phyloP scores from a whole-genome alignment of 164 flowering plant species.

The Annona cherimola region DNA sequence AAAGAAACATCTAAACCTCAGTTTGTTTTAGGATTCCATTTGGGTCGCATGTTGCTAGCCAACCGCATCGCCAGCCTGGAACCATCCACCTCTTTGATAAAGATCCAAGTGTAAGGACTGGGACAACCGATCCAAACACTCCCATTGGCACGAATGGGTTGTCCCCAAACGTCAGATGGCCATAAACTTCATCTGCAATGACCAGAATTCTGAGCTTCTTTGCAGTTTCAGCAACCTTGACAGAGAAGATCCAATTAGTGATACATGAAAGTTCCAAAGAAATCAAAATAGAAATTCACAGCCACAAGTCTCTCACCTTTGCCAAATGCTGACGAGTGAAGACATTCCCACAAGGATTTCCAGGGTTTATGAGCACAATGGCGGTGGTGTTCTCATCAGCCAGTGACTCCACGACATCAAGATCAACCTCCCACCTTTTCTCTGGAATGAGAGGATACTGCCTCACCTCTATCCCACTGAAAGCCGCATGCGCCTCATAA shows the following conservation, averaged over 20 bases:
- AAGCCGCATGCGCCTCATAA: slow-evolving; percentile 67
- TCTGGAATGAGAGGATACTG: slow-evolving; percentile 75
- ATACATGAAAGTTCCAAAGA: background rate
- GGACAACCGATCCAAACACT: slow-evolving; percentile 68
- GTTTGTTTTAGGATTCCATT: slow-evolving; percentile 51
- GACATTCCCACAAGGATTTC: slow-evolving; percentile 95
- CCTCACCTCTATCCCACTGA: slow-evolving; percentile 55
- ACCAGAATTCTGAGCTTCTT: slow-evolving; percentile 55
- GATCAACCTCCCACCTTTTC: slow-evolving; percentile 78
- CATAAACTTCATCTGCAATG: slow-evolving; percentile 94
- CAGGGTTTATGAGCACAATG: slow-evolving; percentile 80
- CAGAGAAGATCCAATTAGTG: too few relatives aligned
- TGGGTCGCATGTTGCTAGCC: slow-evolving; percentile 77
- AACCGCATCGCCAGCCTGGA: slow-evolving; percentile 96
- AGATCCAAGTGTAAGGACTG: slow-evolving; percentile 90
- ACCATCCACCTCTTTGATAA: slow-evolving; percentile 94
- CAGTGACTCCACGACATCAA: slow-evolving; percentile 57
- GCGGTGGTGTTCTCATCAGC: slow-evolving; percentile 84
- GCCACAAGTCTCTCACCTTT: slow-evolving; percentile 36
- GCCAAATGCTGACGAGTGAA: slow-evolving; percentile 57
- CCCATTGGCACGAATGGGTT: slow-evolving; percentile 92
- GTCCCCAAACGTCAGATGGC: slow-evolving; percentile 72
- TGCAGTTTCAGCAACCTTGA: slow-evolving; percentile 80
- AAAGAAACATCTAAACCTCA: slow-evolving; percentile 40
- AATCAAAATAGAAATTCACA: background rate